Conservation (phyloP, 768 basidiomycete genomes). For the Auricularia sp. region DNA sequence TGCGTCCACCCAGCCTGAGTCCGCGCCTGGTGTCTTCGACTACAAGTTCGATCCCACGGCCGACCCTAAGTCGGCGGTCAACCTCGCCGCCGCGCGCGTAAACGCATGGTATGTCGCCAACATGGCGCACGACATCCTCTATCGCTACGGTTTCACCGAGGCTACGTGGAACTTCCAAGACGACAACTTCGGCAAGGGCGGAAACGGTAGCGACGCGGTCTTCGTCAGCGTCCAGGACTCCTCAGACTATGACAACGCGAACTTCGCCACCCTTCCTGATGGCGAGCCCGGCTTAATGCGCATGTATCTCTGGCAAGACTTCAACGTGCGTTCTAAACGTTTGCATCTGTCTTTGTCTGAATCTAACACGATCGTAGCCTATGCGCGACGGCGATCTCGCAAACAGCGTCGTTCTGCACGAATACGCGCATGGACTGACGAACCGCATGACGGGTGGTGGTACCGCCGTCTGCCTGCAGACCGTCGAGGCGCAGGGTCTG, state of each 20-base stretch:
- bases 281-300: slow-evolving; percentile 16
- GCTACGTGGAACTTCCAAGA: slow-evolving; percentile 26
- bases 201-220: slow-evolving; percentile 27
- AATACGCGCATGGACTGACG: slow-evolving; percentile 30
- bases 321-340: slow-evolving; percentile 20
- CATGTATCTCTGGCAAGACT: slow-evolving; percentile 23
- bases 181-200: slow-evolving; percentile 29
- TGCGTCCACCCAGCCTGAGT: slow-evolving; percentile 1
- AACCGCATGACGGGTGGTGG: slow-evolving; percentile 31
- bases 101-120: slow-evolving; percentile 5
- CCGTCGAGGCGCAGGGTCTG: slow-evolving; percentile 26
- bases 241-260: slow-evolving; percentile 22
- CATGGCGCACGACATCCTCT: slow-evolving; percentile 8
- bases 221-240: slow-evolving; percentile 27
- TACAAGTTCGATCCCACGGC: slow-evolving; percentile 17
- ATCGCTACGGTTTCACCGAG: slow-evolving; percentile 10
- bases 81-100: slow-evolving; percentile 1
- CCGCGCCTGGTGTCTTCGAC: slow-evolving; percentile 10
- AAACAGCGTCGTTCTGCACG: slow-evolving; percentile 27
- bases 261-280: slow-evolving; percentile 14
- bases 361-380: not conserved
- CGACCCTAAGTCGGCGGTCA: slow-evolving; percentile 21
- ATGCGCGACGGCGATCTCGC: slow-evolving; percentile 27
- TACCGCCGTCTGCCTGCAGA: slow-evolving; percentile 10
- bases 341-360: slow-evolving; percentile 20